Base-by-base conservation (phyloP, 2,329 filamentous ascomycete species). In the Venturia aucupariae region DNA sequence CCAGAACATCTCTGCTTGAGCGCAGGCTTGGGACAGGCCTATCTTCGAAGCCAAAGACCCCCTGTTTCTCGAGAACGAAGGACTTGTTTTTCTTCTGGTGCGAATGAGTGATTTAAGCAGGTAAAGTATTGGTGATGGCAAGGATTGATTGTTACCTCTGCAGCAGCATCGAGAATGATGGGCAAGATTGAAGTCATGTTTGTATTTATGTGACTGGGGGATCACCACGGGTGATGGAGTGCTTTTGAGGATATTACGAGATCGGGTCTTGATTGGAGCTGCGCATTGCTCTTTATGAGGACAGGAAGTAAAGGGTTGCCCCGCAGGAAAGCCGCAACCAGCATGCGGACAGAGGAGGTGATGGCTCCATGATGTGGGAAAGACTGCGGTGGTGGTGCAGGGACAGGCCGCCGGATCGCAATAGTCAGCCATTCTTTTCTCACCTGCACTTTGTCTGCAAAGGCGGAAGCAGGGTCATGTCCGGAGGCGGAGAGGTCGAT, bases 61-160 rank as follows among this genome's bases (percentile, higher is more conserved):
- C 75, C 61, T 81, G 68, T 5, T 76, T 75, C 48, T 75, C 75
- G 15, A 82, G 75, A 48, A 81, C 80, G 66, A 81, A 81, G 8
- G 80, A 76, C 0, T 72, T 77, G 68, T 15, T 38, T 17, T 38
- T 24, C 22, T n/a, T 22, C 55, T 60, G 55, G 4, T n/a, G 41
- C 7, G 1, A 7, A 6, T 3, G 35, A 11, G 7, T 38, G 11
- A 38, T 7, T 38, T 38, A 8, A 11, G 35, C n/a, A n/a, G 35
- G 35, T 38, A n/a, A n/a, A n/a, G 35, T 7, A 8, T 1, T 38
- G 35, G 35, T 11, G 11, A 11, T 11, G 5, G 35, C 2, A 38
- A 11, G 35, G 10, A 4, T 4, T 35, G 32, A 35, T 35, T 4
- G 10, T 17, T 17, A 19, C 41, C 4, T 19, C 41, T 44, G 41